Conservation (phyloP, 169 alveolate species). For the Plasmodium malariae region DNA sequence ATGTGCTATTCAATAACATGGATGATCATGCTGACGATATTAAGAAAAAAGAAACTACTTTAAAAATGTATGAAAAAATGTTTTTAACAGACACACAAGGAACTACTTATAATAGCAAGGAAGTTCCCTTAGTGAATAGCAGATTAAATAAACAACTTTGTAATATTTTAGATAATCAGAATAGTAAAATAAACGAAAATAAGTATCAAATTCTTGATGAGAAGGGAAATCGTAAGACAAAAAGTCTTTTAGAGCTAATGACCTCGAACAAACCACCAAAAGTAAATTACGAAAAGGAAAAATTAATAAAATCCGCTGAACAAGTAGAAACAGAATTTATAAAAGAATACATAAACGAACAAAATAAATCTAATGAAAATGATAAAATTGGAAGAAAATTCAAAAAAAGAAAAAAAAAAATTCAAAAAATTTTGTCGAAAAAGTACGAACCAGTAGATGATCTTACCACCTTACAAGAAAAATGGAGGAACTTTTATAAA, state of each 20-base stretch:
- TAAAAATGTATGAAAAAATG: constrained; percentile 60
- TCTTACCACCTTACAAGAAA: constrained; percentile 29
- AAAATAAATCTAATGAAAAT: constrained; percentile 32
- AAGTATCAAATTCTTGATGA: not conserved
- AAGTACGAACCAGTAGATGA: constrained; percentile 38
- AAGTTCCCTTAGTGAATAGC: constrained; percentile 14
- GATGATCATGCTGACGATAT: constrained; percentile 9
- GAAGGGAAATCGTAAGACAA: not conserved
- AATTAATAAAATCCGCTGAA: constrained; percentile 75
- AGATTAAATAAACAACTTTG: constrained; percentile 28
- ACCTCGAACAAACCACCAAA: constrained; percentile 50
- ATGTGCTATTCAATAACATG: not conserved
- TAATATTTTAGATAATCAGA: constrained; percentile 14
- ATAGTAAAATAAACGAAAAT: constrained; percentile 3
- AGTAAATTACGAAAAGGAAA: constrained; percentile 65
- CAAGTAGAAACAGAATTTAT: constrained; percentile 75
- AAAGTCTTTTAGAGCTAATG: constrained; percentile 58
- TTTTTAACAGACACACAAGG: constrained; percentile 14
- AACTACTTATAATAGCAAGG: not conserved
- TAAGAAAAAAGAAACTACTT: constrained; percentile 62
- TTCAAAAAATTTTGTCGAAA: constrained; percentile 31
- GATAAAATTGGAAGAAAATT: constrained; percentile 44
- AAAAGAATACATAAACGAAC: constrained; percentile 44
- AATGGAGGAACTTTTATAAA: constrained; percentile 54
- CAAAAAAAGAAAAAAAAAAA: constrained; percentile 39